A percentile compares a stretch with the other conserved stretches of the same genome.
These are phyloP conservation scores for Bathelium albidoporum DNA, from an alignment of 495 filamentous ascomycete genomes.

Conservation along the genomic window DNA sequence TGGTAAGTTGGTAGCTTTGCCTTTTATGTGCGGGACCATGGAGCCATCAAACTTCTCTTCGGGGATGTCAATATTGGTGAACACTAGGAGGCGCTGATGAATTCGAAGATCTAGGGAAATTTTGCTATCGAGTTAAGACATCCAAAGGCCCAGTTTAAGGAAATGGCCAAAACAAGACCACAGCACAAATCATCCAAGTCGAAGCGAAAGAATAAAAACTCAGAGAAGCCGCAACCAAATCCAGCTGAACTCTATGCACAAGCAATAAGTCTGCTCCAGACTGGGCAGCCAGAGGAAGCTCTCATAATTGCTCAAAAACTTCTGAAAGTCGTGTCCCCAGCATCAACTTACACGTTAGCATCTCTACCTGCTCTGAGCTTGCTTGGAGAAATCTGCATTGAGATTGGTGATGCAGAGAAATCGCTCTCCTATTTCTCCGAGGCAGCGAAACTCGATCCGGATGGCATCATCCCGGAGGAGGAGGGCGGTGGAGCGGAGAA, in stretches of 20 bases:
- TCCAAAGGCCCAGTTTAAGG: background rate
- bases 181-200: conserved; percentile 14
- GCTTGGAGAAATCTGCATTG: conserved; percentile 75
- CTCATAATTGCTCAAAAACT: conserved; percentile 54
- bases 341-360: conserved; percentile 31
- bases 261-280: conserved; percentile 59
- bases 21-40: background rate
- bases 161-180: conserved; percentile 32
- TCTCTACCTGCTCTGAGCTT: conserved; percentile 60
- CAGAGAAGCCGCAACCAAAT: conserved; percentile 27
- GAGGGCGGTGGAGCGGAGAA: conserved; percentile 82
- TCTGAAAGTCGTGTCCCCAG: conserved; percentile 39
- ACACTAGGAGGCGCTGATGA: background rate
- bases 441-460: conserved; percentile 62
- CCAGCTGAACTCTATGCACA: conserved; percentile 49
- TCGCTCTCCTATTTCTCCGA: conserved; percentile 58
- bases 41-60: background rate
- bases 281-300: conserved; percentile 58
- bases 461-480: conserved; percentile 49
- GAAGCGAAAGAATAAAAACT: conserved; percentile 17
- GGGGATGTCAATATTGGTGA: background rate
- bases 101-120: background rate
- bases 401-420: conserved; percentile 65
- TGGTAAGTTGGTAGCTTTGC: background rate
- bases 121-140: background rate